Conservation (phyloP, 2,329 filamentous ascomycete species). For the Sporothrix sp. region DNA sequence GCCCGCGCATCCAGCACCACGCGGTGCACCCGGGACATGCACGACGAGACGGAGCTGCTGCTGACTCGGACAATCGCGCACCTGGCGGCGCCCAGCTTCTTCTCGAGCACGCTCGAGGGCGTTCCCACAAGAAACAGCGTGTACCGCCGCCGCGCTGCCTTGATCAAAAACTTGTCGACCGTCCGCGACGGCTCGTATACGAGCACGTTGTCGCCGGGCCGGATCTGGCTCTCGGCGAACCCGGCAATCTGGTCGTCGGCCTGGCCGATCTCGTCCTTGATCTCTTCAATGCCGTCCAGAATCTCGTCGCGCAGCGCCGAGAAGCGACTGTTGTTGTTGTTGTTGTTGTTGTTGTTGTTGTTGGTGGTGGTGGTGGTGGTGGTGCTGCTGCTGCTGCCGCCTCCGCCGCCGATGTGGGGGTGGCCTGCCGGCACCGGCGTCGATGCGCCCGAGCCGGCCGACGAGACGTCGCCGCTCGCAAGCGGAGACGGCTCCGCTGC, state of each 20-base stretch:
- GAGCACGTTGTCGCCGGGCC: constrained; percentile 85
- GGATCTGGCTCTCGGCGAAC: constrained; percentile 83
- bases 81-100: constrained; percentile 66
- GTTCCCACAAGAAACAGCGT: constrained; percentile 66
- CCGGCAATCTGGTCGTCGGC: constrained; percentile 89
- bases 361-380: too few species aligned
- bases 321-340: constrained; percentile 34
- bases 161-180: constrained; percentile 80
- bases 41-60: constrained; percentile 77
- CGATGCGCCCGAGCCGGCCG: constrained; percentile 33
- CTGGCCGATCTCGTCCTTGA: constrained; percentile 88
- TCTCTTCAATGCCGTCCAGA: constrained; percentile 87
- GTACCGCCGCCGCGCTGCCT: constrained; percentile 81
- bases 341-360: too few species aligned
- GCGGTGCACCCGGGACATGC: constrained; percentile 94
- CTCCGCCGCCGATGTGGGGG: too few species aligned
- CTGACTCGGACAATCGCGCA: constrained; percentile 76
- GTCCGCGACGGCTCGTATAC: constrained; percentile 79
- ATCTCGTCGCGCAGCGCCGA: constrained; percentile 81
- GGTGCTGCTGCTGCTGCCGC: too few species aligned
- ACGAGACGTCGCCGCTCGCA: constrained; percentile 19
- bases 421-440: constrained; percentile 33
- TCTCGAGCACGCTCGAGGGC: constrained; percentile 48
- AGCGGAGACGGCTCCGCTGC: constrained; percentile 38
- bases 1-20: constrained; percentile 83